These are phyloP conservation scores for Lablab purpureus DNA, from an alignment of 306 rosid genomes.

Conservation along the genomic window DNA sequence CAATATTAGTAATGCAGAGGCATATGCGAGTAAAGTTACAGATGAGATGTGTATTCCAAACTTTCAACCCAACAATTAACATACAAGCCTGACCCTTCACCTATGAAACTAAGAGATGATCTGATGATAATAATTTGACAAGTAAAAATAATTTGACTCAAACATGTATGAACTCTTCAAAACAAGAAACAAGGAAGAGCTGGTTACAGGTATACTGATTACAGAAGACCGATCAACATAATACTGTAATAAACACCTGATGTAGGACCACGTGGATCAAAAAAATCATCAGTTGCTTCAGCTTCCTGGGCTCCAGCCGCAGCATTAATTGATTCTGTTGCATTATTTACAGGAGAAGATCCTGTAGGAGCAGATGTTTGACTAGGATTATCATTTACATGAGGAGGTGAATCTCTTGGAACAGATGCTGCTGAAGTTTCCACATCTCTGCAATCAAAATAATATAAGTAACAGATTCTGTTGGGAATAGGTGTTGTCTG, in stretches of 20 bases:
- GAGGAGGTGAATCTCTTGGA: slow-evolving; percentile 68
- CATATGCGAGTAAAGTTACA: slow-evolving; percentile 23
- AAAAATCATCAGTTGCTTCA: slow-evolving; percentile 80
- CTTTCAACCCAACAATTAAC: slow-evolving; percentile 4
- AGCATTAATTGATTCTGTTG: slow-evolving; percentile 57
- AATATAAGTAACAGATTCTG: slow-evolving; percentile 41
- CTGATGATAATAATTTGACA: not conserved
- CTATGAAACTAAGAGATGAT: slow-evolving; percentile 7
- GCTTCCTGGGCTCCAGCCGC: slow-evolving; percentile 59
- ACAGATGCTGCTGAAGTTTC: slow-evolving; percentile 69
- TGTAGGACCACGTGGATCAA: slow-evolving; percentile 87
- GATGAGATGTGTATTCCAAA: not conserved
- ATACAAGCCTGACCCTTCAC: slow-evolving; percentile 5
- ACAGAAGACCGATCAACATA: slow-evolving; percentile 32
- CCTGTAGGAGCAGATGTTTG: slow-evolving; percentile 62
- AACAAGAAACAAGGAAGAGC: slow-evolving; percentile 10
- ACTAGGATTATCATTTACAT: slow-evolving; percentile 55
- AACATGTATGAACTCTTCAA: slow-evolving; percentile 18
- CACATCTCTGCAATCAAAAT: slow-evolving; percentile 62
- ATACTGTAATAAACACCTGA: slow-evolving; percentile 56
- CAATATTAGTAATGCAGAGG: not conserved
- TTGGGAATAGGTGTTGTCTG: slow-evolving; percentile 5
- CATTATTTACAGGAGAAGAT: slow-evolving; percentile 61
- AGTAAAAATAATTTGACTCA: slow-evolving; percentile 6
- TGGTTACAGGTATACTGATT: slow-evolving; percentile 13